A percentile compares a stretch with the other conserved stretches of the same genome.
phyloP scores from a whole-genome alignment of 2,329 filamentous ascomycete species.

The Epichloe festucae region DNA sequence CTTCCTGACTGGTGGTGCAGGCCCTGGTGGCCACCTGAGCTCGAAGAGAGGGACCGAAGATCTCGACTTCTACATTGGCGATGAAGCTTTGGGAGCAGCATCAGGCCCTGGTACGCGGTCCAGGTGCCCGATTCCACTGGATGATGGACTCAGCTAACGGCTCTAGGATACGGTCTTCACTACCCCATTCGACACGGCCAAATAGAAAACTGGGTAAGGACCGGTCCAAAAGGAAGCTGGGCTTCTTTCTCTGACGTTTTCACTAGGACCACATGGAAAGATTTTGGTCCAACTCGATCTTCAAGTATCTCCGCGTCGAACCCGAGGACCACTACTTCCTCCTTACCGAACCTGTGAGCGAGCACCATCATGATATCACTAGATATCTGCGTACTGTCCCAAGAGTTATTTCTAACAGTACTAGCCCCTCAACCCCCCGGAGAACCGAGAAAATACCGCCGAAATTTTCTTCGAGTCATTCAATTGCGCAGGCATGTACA shows the following conservation, averaged over 20 bases:
- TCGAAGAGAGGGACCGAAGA: constrained; percentile 94
- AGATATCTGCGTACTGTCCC: neutral
- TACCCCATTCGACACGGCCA: constrained; percentile 97
- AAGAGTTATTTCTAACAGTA: neutral
- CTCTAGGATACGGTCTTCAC: constrained; percentile 77
- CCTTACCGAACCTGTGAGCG: constrained; percentile 82
- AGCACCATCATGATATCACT: constrained; percentile 17
- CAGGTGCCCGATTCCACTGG: neutral
- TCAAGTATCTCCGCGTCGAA: constrained; percentile 97
- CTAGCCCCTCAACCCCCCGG: constrained; percentile 93
- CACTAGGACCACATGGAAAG: constrained; percentile 92
- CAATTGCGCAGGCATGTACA: constrained; percentile 97
- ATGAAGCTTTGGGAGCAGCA: constrained; percentile 79
- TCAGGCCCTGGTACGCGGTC: constrained; percentile 58
- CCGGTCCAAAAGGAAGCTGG: neutral
- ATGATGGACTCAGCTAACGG: constrained; percentile 6
- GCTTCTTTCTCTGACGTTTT: constrained; percentile 15
- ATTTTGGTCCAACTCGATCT: constrained; percentile 99
- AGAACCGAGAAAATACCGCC: constrained; percentile 97
- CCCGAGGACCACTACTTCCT: constrained; percentile 98
- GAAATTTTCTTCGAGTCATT: constrained; percentile 99
- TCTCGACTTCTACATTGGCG: constrained; percentile 96
- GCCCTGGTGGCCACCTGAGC: constrained; percentile 60
- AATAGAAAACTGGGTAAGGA: constrained; percentile 89
- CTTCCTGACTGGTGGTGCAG: constrained; percentile 83